Base-by-base conservation (phyloP, 768 basidiomycete species). In the Clitopilus passeckerianus region DNA sequence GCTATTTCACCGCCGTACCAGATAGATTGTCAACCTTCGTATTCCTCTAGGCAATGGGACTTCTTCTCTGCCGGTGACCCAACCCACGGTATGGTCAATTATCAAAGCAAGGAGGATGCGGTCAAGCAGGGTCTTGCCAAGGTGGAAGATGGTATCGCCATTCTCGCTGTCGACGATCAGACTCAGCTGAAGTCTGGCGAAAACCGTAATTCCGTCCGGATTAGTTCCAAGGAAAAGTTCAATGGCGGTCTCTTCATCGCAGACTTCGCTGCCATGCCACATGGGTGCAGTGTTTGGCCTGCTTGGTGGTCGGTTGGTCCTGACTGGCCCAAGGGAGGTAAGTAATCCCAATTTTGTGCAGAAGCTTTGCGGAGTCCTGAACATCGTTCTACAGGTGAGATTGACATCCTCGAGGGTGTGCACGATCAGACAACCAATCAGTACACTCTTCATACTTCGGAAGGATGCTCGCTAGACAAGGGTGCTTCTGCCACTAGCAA, bases 401-500 rank as follows among this genome's bases (percentile, higher is more conserved):
- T 90, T 43, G 91, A 92, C 65, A 79, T 90, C 53, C 66, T 91
- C 10, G 91, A 93, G 66, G 87, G 87, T 23, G 89, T 91, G 56
- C 82, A 91, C 66, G 66, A 78, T 20, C 77, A 81, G 65, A 60
- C 68, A 1, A 72, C 67, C 30, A 90, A 92, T 65, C 87, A 86
- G 59, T 81, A 83, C 67, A 85, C 89, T 1, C 75, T 91, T 7
- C 90, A 91, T 68, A 85, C 81, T 22, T 71, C 76, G 5, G 66
- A 70, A 15, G 76, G 74, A 18, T 80, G 81, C 62, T 67, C 70
- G 2, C 65, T 71, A 61, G 71, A 67, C 33, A 61, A 70, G 44
- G 62, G 59, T n/a, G 41, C 62, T 22, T 57, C 63, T 22, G 66
- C 69, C 35, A 67, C 70, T 6, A 69, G 71, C 53, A 65, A 63